A percentile compares a stretch with the other conserved stretches of the same genome.
phyloP scores from a whole-genome alignment of 371 early-diverging fungal genomes.

The Apophysomyces elegans region DNA sequence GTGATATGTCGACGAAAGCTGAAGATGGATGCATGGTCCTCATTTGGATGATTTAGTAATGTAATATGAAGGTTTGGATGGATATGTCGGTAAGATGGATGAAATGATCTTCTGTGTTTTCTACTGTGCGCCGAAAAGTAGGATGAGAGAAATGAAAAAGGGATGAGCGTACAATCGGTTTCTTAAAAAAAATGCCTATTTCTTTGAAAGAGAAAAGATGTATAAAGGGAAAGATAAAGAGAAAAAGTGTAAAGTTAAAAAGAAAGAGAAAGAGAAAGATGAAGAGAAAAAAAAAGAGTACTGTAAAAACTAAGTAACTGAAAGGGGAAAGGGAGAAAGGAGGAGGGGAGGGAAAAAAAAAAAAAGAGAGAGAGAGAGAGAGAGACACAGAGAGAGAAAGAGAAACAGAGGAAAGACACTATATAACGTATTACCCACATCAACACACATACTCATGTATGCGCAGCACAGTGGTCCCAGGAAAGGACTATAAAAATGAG shows the following conservation, averaged over 20 bases:
- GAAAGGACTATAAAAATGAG: neutral
- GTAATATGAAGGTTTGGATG: neutral
- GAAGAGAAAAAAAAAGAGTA: neutral
- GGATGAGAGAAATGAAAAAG: neutral
- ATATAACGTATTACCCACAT: neutral
- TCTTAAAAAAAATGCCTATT: neutral
- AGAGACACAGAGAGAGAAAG: neutral
- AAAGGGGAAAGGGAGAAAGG: neutral
- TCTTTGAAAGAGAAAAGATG: neutral
- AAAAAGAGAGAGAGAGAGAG: neutral
- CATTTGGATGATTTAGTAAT: neutral
- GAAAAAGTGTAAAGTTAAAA: neutral
- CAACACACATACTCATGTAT: neutral
- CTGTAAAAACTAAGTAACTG: neutral
- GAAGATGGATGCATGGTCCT: neutral
- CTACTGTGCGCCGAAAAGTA: neutral
- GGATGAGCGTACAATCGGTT: neutral
- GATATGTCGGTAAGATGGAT: neutral
- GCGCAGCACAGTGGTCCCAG: slow-evolving; percentile 7
- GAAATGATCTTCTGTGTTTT: neutral
- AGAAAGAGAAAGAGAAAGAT: neutral
- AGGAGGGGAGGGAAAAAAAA: neutral
- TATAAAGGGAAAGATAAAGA: neutral
- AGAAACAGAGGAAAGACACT: neutral
- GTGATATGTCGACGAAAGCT: neutral